Evolutionary conservation across 306 rosid genomes (phyloP).

Genomic region (Crataegus laevigata): DNA sequence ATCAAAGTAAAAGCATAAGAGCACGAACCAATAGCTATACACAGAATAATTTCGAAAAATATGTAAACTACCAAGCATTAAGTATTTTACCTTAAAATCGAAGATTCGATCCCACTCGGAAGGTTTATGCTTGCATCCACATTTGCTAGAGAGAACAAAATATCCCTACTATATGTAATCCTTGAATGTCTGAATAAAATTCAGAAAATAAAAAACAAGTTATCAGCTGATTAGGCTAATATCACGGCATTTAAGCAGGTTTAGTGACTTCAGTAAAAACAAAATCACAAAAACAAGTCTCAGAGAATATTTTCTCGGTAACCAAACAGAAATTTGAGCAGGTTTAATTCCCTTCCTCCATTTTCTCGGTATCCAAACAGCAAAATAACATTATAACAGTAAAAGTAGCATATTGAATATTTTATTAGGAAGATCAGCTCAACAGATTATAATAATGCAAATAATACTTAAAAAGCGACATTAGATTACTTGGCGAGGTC

Average conservation of each 20-base stretch:
- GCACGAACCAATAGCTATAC: not conserved
- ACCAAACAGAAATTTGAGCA: not conserved
- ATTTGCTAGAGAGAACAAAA: conserved; percentile 38
- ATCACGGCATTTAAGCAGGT: not conserved
- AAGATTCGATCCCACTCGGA: conserved; percentile 2
- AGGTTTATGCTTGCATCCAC: conserved; percentile 5
- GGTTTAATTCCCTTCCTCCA: not conserved
- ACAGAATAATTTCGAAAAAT: not conserved
- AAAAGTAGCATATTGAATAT: not conserved
- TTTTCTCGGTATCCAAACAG: not conserved
- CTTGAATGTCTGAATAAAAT: conserved; percentile 28
- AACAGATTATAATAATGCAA: not conserved
- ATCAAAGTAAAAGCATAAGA: conserved; percentile 4
- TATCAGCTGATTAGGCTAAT: not conserved
- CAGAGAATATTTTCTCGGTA: not conserved
- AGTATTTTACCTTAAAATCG: conserved; percentile 20
- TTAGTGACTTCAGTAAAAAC: not conserved
- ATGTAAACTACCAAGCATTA: not conserved
- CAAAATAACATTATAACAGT: not conserved
- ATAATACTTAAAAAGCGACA: not conserved
- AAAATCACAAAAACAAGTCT: not conserved
- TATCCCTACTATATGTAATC: conserved; percentile 32
- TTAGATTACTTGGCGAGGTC: conserved; percentile 31
- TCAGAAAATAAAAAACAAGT: not conserved
- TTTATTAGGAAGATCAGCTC: not conserved